Evolutionary conservation across 345 rosid genomes (phyloP), one percentile per base, ranked within the genome.

Genomic region (Salix suchowensis): DNA sequence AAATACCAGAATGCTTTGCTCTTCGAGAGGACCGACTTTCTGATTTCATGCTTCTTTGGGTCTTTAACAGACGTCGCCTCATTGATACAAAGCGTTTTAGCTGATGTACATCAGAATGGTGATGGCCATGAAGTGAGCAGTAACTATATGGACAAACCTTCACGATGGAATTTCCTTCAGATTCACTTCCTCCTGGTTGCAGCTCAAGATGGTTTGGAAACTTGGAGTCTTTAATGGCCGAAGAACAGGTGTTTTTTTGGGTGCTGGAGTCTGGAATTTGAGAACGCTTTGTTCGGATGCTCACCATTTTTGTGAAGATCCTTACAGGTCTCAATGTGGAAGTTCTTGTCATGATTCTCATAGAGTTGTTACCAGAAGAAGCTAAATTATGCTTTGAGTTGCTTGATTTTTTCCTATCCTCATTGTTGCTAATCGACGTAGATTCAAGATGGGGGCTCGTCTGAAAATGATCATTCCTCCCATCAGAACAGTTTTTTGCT

Each of bases 111-210:
- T 28, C 65, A 9, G 82, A 84, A 74, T 88, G 95, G 67, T 68
- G 82, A 76, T 87, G 92, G 32, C 97, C 94, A 13, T 96, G 99
- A 39, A 96, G 86, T 72, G 99, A 96, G 72, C 99, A 96, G 66
- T 94, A 96, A 81, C 84, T 89, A 74, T 92, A 96, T 1, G 80
- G 79, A 72, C 99, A 96, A 34, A 86, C 87, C 76, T 84, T 86
- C 75, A 48, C 48, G 3, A 39, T 72, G 21, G 86, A 72, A 81
- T 71, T 58, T 67, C 69, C 85, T 66, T 76, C 80, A 42, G 88
- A 79, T 67, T 76, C 81, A 71, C 46, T 76, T 46, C 81, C 83
- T 74, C 71, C 85, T 61, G 74, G 72, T 32, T 77, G 82, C 48
- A 44, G 74, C 84, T 84, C 87, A 42, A 64, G 73, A 77, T 81